phyloP scores from a whole-genome alignment of 1,139 yeast species.

The Sugiyamaella castrensis region DNA sequence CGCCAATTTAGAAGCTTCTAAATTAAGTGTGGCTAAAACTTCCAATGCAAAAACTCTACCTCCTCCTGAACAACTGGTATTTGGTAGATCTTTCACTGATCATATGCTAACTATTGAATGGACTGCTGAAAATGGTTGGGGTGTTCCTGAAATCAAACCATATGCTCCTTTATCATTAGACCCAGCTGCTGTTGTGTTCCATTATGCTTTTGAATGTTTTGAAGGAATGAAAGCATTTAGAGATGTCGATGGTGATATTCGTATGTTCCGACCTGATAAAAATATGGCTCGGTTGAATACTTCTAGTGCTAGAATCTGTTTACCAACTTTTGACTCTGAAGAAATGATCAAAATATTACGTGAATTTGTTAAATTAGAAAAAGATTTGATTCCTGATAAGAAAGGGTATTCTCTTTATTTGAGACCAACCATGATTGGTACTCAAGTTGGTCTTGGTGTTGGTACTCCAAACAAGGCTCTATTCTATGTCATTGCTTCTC shows the following conservation, averaged over 20 bases:
- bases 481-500: slow-evolving; percentile 82
- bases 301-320: slow-evolving; percentile 80
- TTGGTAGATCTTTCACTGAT: slow-evolving; percentile 84
- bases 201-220: slow-evolving; percentile 90
- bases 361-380: slow-evolving; percentile 69
- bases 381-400: slow-evolving; percentile 74
- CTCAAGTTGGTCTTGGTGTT: slow-evolving; percentile 83
- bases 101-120: slow-evolving; percentile 90
- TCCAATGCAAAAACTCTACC: slow-evolving; percentile 59
- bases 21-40: slow-evolving; percentile 57
- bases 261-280: slow-evolving; percentile 86
- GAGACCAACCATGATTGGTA: slow-evolving; percentile 94
- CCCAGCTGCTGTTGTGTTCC: slow-evolving; percentile 87
- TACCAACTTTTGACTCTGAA: slow-evolving; percentile 79
- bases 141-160: slow-evolving; percentile 77
- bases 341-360: slow-evolving; percentile 72
- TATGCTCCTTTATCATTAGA: slow-evolving; percentile 72
- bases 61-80: slow-evolving; percentile 72
- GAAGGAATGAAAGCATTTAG: slow-evolving; percentile 96
- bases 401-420: slow-evolving; percentile 87
- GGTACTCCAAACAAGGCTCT: slow-evolving; percentile 75
- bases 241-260: slow-evolving; percentile 54
- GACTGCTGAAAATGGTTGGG: slow-evolving; percentile 80
- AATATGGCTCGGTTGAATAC: slow-evolving; percentile 90
- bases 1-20: slow-evolving; percentile 64